Conservation (phyloP, 1,139 yeast genomes). For the Hyphopichia burtonii region DNA sequence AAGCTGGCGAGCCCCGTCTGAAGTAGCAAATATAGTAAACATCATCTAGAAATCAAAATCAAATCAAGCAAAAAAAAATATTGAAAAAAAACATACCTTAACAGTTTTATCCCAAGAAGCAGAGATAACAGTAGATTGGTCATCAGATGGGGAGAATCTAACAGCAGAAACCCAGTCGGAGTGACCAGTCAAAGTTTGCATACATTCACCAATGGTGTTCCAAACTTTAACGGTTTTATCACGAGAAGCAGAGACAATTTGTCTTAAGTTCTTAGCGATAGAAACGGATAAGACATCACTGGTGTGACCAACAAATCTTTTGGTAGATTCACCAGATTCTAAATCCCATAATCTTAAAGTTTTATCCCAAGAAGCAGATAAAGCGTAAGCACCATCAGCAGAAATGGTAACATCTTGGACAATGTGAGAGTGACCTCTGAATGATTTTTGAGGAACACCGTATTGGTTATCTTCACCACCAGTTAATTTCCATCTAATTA, state of each 20-base stretch:
- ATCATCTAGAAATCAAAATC: slow-evolving; percentile 46
- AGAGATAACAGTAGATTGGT: slow-evolving; percentile 80
- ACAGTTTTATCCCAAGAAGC: slow-evolving; percentile 99
- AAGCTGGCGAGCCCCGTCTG: slow-evolving; percentile 69
- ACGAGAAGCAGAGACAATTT: slow-evolving; percentile 98
- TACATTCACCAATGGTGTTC: slow-evolving; percentile 99
- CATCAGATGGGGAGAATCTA: slow-evolving; percentile 86
- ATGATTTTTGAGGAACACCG: slow-evolving; percentile 98
- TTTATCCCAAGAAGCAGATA: slow-evolving; percentile 99
- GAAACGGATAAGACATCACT: slow-evolving; percentile 97
- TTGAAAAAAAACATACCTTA: slow-evolving; percentile 71
- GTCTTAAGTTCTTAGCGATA: slow-evolving; percentile 95
- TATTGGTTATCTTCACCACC: slow-evolving; percentile 92
- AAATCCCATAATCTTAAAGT: slow-evolving; percentile 99
- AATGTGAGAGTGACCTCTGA: slow-evolving; percentile 99
- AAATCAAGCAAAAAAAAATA: slow-evolving; percentile 11
- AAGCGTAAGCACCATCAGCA: slow-evolving; percentile 97
- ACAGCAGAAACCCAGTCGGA: slow-evolving; percentile 99
- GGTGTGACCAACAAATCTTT: slow-evolving; percentile 97
- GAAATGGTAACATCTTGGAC: slow-evolving; percentile 98
- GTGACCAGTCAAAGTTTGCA: slow-evolving; percentile 94
- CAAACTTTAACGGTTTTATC: slow-evolving; percentile 99
- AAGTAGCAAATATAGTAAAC: slow-evolving; percentile 96
- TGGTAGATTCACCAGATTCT: slow-evolving; percentile 90
- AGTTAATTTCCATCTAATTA: slow-evolving; percentile 98